Evolutionary conservation across 2,329 filamentous ascomycete species (phyloP), one percentile per base, ranked within the genome.

Genomic region (Podosphaera xanthii): DNA sequence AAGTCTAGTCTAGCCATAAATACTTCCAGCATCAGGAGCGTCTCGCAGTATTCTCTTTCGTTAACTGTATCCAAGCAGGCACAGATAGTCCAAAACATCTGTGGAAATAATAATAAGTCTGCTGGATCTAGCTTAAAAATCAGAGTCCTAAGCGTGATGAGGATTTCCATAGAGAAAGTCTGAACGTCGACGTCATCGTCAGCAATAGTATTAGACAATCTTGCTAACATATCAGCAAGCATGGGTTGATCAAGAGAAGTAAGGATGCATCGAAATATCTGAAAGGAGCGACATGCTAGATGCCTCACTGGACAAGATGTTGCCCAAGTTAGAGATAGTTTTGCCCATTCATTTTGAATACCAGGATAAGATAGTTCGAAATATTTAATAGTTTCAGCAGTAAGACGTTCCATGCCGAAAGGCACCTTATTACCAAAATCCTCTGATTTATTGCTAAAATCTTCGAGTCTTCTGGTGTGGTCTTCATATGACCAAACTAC

Each of bases 51-150:
- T 67, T 98, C 92, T 31, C 84, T 80, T 71, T 98, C 94, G 63
- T 97, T 94, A 67, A 97, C 94, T 0, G 92, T 97, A 67, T 97
- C 90, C 30, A 98, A 74, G 69, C 92, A 98, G 9, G 92, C 92
- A 66, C 90, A 96, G 0, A 87, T 95, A 0, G 91, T 94, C 94
- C 94, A 98, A 71, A 98, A 97, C 0, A 98, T 75, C 67, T 97
- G 91, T 1, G 92, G 92, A 64, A 95, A 96, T n/a, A 83, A 82
- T 55, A 94, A 72, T 1, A 98, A 76, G 68, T 90, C 85, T 44
- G 85, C 79, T 0, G 85, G 77, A 30, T 90, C 83, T 35, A 97
- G 74, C 59, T 91, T 92, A 64, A 82, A 79, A 60, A 98, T 94
- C 52, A 98, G 84, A 0, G 89, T 89, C 68, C 94, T 90, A 58